Evolutionary conservation across 2,329 filamentous ascomycete species (phyloP), one percentile per base, ranked within the genome.

Genomic region (Ceratocystis cacaofunesta): DNA sequence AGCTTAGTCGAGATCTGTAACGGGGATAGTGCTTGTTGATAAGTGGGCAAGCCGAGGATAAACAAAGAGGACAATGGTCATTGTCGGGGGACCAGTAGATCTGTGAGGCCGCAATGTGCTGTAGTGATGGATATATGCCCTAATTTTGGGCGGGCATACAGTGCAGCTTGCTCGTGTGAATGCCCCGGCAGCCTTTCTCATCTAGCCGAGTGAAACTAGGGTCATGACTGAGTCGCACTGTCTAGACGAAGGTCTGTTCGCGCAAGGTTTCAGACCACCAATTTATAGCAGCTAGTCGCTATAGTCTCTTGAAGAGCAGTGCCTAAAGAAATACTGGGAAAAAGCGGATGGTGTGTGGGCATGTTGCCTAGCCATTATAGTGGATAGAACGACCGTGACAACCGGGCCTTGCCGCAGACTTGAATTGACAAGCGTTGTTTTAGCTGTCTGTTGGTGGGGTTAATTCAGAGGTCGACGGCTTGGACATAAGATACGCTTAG

Each of bases 341-440:
- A 30, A 30, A n/a, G 28, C 15, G 17, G 55, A 19, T n/a, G 30
- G 25, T 58, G 55, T 17, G 17, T 58, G 55, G 28, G 5, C 28
- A 36, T 36, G 25, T 1, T 6, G 28, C 15, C 55, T 58, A 52
- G 48, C 10, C 48, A 52, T 12, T 30, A 58, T 30, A 12, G 55
- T n/a, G 28, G 25, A 58, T n/a, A 19, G 30, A 22, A 58, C 28
- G 22, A 19, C 55, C 28, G 55, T 32, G 55, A 58, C 55, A 58
- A 58, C 55, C 55, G 55, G 28, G 55, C 55, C 55, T 58, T 58
- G 55, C 55, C 55, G 55, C 22, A 17, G 28, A 30, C 28, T 58
- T 52, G 48, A 15, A 52, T 25, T 52, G 48, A 52, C 48, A 52
- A 52, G 48, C 48, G 19, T 28, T 52, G 22, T 52, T 52, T 52